Evolutionary conservation across 257 asterid species (phyloP).

Genomic region (Fraxinus anomala): DNA sequence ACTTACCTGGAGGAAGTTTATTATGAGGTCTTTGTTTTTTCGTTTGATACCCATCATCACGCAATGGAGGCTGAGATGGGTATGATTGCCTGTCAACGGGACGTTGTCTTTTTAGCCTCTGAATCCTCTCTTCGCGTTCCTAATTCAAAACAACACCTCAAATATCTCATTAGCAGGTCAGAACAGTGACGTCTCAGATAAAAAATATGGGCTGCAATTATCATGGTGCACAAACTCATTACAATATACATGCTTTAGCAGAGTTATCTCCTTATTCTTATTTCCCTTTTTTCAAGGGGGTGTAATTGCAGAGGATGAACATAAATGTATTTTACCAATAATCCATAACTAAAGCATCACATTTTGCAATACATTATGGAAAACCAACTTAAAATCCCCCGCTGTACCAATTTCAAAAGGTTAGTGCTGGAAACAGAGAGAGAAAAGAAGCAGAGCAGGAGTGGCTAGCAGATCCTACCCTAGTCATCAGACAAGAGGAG

Average conservation of each 20-base stretch:
- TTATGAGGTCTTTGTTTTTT: constrained; percentile 65
- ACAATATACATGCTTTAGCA: constrained; percentile 14
- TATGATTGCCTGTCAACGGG: constrained; percentile 68
- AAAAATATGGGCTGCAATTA: not conserved
- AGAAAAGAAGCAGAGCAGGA: not conserved
- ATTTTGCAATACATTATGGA: not conserved
- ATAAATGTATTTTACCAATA: not conserved
- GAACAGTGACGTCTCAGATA: not conserved
- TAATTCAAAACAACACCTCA: constrained; percentile 36
- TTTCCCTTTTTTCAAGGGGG: not conserved
- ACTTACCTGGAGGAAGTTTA: constrained; percentile 88
- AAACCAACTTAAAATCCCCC: not conserved
- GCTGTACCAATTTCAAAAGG: not conserved
- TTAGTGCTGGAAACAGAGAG: no score
- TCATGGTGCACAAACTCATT: not conserved
- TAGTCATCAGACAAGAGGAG: constrained; percentile 9
- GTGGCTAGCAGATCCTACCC: constrained; percentile 1
- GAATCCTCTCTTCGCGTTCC: constrained; percentile 96
- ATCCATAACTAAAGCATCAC: not conserved
- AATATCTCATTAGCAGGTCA: constrained; percentile 8
- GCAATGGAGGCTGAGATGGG: constrained; percentile 52
- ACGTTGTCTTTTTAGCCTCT: constrained; percentile 57
- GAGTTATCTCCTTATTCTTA: constrained; percentile 13
- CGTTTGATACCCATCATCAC: constrained; percentile 54
- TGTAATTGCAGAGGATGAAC: not conserved